A percentile compares a stretch with the other conserved stretches of the same genome.
Conservation (phyloP, 345 rosid genomes). For the Eucalyptus viminalis region DNA sequence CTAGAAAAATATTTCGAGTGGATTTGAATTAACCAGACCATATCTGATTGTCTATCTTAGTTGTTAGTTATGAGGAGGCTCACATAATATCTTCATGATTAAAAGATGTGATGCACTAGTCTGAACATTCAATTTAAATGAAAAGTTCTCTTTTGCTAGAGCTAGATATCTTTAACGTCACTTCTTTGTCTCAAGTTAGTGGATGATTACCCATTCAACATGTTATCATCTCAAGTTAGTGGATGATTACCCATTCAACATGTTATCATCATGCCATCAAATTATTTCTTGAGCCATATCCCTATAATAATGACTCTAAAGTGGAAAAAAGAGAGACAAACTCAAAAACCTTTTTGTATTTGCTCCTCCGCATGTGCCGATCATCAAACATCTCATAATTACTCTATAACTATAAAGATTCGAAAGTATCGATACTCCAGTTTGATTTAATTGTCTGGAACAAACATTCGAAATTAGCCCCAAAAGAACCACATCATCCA, state of each 20-base stretch:
- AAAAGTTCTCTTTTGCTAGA: background rate
- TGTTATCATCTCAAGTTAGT: background rate
- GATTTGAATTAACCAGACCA: rapidly evolving
- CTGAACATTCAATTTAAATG: rapidly evolving
- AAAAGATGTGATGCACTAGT: rapidly evolving
- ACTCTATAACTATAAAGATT: background rate
- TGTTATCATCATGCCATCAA: background rate
- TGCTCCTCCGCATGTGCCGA: background rate
- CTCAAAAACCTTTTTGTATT: background rate
- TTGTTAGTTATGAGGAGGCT: background rate
- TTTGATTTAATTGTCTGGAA: background rate
- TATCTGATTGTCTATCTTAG: background rate
- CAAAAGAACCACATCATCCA: background rate
- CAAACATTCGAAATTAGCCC: background rate
- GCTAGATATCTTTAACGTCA: background rate
- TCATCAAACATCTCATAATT: background rate
- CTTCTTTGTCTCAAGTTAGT: background rate
- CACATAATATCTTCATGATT: background rate
- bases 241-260: background rate
- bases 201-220: background rate
- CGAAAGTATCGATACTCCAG: rapidly evolving
- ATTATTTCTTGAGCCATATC: background rate
- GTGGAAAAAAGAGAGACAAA: background rate
- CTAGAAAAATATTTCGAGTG: background rate
- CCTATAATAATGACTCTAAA: background rate